Conservation (phyloP, 495 filamentous ascomycete genomes). For the Penicillium desertorum region DNA sequence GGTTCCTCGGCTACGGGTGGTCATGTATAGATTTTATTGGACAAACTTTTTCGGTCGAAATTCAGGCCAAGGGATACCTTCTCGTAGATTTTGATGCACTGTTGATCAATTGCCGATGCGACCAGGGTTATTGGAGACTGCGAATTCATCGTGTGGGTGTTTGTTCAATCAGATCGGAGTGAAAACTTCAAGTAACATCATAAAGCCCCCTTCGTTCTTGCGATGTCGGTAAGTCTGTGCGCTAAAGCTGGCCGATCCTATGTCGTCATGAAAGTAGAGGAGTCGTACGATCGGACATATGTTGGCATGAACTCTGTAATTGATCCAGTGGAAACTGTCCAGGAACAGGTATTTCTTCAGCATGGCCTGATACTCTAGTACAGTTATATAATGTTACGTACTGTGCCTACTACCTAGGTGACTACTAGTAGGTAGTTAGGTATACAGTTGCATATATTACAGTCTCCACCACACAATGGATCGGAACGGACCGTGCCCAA, state of each 20-base stretch:
- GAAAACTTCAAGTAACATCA: neutral
- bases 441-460: neutral
- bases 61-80: neutral
- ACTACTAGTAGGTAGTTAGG: too few relatives aligned
- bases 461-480: constrained; percentile 4
- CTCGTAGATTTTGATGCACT: neutral
- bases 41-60: constrained; percentile 5
- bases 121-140: neutral
- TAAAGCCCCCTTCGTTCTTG: neutral
- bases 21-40: constrained; percentile 3
- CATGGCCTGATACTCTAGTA: neutral
- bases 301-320: neutral
- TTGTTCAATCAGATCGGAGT: neutral
- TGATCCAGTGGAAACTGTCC: neutral
- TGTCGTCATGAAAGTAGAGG: constrained; percentile 2
- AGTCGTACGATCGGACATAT: neutral
- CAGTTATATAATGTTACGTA: too few relatives aligned
- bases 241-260: neutral
- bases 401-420: too few relatives aligned
- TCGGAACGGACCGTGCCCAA: constrained; percentile 12
- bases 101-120: neutral
- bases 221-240: constrained; percentile 1
- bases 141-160: neutral
- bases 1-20: neutral
- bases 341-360: neutral